Base-by-base conservation (phyloP, 2,329 filamentous ascomycete species). In the Knufia petricola region DNA sequence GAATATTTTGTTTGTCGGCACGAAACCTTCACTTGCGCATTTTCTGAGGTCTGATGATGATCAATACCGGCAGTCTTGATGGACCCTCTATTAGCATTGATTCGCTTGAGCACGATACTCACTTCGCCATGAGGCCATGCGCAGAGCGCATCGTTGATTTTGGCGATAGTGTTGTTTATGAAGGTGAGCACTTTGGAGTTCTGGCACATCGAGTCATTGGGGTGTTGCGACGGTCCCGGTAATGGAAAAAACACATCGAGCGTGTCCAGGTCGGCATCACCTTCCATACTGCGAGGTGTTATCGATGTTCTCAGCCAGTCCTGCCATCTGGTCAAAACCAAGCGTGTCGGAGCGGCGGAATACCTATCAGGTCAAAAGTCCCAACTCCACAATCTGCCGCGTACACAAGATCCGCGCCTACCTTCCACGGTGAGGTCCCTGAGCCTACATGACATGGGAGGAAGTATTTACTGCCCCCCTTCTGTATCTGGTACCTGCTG, bases 1-100 rank as follows among this genome's bases (percentile, higher is more conserved):
- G 61, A 69, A 49, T 71, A 71, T n/a, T 59, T 66, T 3, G 60
- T 55, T 28, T 52, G 39, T 9, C 57, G 52, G 8, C 52, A 48
- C 40, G 52, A 15, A 28, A 54, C 30, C 10, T 55, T 50, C 38
- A 50, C 52, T 60, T 1, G 66, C 52, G 3, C 60, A 60, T 21
- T 61, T 52, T 26, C 19, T 12, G 46, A 15, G 20, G 50, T 50
- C 43, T 53, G 64, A 23, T 52, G 46, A 13, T 13, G 10, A 4
- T 6, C 21, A 23, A 10, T 13, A 15, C 39, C 21, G n/a, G 3
- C 23, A 28, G 2, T 7, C 9, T 42, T 10, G 19, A 19, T 24
- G 23, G 21, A 37, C 1, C 57, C 52, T 31, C 64, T 63, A 48
- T 70, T 53, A 6, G 55, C 36, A 52, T 41, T 60, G 61, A 42